Percentiles rank a stretch among this genome's conserved stretches.
phyloP scores from a whole-genome alignment of 371 early-diverging fungal species.

The Nematocida sp. region DNA sequence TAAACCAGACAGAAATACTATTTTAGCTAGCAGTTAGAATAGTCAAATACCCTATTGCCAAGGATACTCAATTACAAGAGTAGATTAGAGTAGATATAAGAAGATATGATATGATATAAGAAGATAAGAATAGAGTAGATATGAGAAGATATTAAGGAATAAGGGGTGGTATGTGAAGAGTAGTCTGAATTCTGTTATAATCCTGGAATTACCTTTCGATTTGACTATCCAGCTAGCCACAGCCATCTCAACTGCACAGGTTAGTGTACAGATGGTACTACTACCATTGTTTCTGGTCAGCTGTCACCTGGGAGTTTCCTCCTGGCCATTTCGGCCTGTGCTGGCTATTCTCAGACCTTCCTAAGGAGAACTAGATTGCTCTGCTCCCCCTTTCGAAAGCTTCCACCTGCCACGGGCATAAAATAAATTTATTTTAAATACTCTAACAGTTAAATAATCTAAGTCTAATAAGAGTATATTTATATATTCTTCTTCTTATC shows the following conservation, averaged over 20 bases:
- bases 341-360: constrained; percentile 54
- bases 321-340: constrained; percentile 40
- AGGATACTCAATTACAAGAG: too few relatives aligned
- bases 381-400: constrained; percentile 50
- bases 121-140: too few relatives aligned
- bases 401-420: constrained; percentile 36
- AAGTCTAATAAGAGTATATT: too few relatives aligned
- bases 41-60: too few relatives aligned
- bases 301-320: constrained; percentile 45
- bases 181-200: constrained; percentile 55
- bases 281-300: constrained; percentile 46
- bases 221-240: constrained; percentile 54
- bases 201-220: constrained; percentile 49
- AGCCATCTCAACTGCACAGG: constrained; percentile 47
- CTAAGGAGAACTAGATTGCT: constrained; percentile 45
- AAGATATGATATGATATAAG: too few relatives aligned
- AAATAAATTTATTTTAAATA: constrained; percentile 12
- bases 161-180: constrained; percentile 48
- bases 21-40: too few relatives aligned
- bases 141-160: too few relatives aligned
- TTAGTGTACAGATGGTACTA: not conserved
- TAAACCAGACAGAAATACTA: too few relatives aligned
- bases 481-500: too few relatives aligned
- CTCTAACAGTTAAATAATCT: too few relatives aligned
- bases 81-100: too few relatives aligned